Conservation (phyloP, 306 rosid species). For the Purshia tridentata region DNA sequence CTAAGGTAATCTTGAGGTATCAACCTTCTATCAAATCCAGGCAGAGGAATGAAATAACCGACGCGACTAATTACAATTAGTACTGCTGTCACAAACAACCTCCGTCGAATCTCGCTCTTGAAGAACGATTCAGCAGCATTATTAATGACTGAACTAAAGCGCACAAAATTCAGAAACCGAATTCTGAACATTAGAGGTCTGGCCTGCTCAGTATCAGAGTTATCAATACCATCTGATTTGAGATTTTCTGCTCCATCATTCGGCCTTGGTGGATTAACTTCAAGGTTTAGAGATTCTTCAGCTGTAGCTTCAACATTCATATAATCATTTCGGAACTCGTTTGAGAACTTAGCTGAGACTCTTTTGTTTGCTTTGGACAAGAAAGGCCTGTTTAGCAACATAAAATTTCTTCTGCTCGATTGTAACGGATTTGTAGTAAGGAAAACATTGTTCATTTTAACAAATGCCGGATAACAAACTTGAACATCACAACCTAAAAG, state of each 20-base stretch:
- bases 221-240: slow-evolving; percentile 19
- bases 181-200: slow-evolving; percentile 52
- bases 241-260: slow-evolving; percentile 27
- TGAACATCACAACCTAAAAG: slow-evolving; percentile 31
- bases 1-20: slow-evolving; percentile 88
- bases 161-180: slow-evolving; percentile 71
- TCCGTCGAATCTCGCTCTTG: slow-evolving; percentile 88
- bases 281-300: slow-evolving; percentile 29
- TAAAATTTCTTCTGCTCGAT: slow-evolving; percentile 27
- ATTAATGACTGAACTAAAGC: slow-evolving; percentile 70
- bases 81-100: slow-evolving; percentile 81
- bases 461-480: slow-evolving; percentile 19
- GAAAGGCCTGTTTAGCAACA: slow-evolving; percentile 34
- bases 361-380: slow-evolving; percentile 29
- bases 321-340: slow-evolving; percentile 40
- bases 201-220: not conserved
- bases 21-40: slow-evolving; percentile 95
- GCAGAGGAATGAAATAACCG: slow-evolving; percentile 94
- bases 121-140: slow-evolving; percentile 86
- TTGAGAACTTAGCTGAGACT: slow-evolving; percentile 39
- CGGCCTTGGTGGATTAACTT: slow-evolving; percentile 28
- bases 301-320: slow-evolving; percentile 45
- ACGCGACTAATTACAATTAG: slow-evolving; percentile 82
- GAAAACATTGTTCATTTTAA: slow-evolving; percentile 28
- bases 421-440: slow-evolving; percentile 20